A percentile compares a stretch with the other conserved stretches of the same genome.
Evolutionary conservation across 495 filamentous ascomycete genomes (phyloP).

Genomic region (Tricharina praecox): DNA sequence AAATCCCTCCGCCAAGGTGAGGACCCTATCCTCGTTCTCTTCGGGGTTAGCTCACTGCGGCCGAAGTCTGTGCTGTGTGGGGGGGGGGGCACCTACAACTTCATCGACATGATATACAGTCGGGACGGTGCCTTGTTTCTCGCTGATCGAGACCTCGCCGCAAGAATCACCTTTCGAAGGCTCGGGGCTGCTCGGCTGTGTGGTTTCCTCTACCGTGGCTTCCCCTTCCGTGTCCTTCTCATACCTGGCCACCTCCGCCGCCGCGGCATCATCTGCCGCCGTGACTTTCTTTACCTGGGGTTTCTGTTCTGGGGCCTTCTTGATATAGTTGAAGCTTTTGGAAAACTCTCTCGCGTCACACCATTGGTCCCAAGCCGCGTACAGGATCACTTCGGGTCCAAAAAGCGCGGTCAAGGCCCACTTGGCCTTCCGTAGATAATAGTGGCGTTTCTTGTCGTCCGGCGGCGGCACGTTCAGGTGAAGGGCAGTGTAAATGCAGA

Average conservation of each 20-base stretch:
- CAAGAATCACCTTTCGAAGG: not conserved
- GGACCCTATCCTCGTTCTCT: not conserved
- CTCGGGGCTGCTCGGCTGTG: not conserved
- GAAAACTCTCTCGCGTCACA: not conserved
- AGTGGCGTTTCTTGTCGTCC: not conserved
- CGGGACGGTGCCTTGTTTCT: not conserved
- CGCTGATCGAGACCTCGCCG: too few relatives aligned
- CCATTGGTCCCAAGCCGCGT: not conserved
- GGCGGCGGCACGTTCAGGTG: slow-evolving; percentile 9
- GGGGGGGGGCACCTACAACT: too few relatives aligned
- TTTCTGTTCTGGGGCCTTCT: not conserved
- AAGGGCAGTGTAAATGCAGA: slow-evolving; percentile 17
- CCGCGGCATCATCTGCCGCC: too few relatives aligned
- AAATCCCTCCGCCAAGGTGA: slow-evolving; percentile 1
- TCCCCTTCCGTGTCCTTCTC: too few relatives aligned
- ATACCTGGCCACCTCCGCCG: too few relatives aligned
- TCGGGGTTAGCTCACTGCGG: not conserved
- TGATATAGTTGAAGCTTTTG: not conserved
- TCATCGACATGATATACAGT: not conserved
- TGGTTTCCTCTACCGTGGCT: not conserved
- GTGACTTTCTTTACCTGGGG: too few relatives aligned
- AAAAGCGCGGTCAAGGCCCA: slow-evolving; percentile 9
- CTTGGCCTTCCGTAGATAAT: not conserved
- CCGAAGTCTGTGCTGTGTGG: not conserved
- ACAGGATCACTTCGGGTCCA: slow-evolving; percentile 7